phyloP scores from a whole-genome alignment of 148 eudicot genomes.

The Persicaria maculosa region DNA sequence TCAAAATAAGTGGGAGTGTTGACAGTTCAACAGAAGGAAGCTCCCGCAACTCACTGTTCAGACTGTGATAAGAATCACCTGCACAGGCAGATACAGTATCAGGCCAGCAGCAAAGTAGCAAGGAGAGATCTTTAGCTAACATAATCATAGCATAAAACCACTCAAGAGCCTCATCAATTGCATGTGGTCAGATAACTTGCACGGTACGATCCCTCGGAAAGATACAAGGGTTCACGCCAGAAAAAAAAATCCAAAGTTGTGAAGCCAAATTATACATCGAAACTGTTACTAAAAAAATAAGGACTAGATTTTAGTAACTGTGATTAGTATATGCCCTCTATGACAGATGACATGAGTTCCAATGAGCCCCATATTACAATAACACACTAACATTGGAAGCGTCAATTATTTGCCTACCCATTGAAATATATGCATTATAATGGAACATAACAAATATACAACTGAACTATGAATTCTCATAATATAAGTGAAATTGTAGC shows the following conservation, averaged over 20 bases:
- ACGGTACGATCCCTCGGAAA: neutral
- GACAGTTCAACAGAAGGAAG: conserved; percentile 88
- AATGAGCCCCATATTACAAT: neutral
- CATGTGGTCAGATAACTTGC: neutral
- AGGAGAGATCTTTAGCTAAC: neutral
- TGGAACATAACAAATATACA: neutral
- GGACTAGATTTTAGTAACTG: neutral
- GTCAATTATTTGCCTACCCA: neutral
- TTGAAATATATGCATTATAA: too few relatives aligned
- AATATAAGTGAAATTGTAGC: neutral
- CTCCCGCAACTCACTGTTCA: conserved; percentile 74
- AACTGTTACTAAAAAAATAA: neutral
- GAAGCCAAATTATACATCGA: neutral
- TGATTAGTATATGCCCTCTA: neutral
- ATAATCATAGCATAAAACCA: neutral
- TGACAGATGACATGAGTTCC: neutral
- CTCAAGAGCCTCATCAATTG: neutral
- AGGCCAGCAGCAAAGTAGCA: neutral
- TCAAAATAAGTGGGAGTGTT: conserved; percentile 76
- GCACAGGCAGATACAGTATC: conserved; percentile 20
- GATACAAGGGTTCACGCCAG: neutral
- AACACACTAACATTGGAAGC: neutral
- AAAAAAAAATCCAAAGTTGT: conserved; percentile 2
- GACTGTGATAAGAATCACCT: conserved; percentile 69
- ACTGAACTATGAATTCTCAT: neutral